Evolutionary conservation across 441 rosid genomes (phyloP).

Genomic region (Erodium texanum): DNA sequence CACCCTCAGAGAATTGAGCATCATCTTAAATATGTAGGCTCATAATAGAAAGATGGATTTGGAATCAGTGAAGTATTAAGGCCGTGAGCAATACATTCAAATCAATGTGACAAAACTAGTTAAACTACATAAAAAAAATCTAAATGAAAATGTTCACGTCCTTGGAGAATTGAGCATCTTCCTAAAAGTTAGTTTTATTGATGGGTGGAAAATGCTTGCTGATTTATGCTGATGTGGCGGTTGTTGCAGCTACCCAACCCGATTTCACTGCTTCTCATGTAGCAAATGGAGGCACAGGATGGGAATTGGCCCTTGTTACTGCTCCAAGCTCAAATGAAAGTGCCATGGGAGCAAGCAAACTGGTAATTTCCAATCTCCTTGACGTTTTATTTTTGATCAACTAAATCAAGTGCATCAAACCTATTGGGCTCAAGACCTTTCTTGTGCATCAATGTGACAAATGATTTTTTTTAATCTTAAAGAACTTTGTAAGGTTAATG

Average conservation of each 20-base stretch:
- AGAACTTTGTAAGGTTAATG: neutral
- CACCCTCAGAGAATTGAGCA: neutral
- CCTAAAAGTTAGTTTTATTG: neutral
- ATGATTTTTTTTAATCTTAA: too few relatives aligned
- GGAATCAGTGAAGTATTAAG: neutral
- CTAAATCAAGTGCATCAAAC: too few relatives aligned
- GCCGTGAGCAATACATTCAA: neutral
- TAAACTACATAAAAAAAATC: neutral
- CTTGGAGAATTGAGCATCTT: neutral
- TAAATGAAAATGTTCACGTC: neutral
- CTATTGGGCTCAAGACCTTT: too few relatives aligned
- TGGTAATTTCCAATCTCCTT: constrained; percentile 35
- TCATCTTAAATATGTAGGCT: neutral
- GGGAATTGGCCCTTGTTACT: constrained; percentile 88
- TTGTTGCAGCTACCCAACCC: constrained; percentile 48
- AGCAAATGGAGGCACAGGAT: constrained; percentile 50
- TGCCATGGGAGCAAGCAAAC: constrained; percentile 56
- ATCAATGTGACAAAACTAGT: neutral
- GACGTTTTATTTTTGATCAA: too few relatives aligned
- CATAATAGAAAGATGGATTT: neutral
- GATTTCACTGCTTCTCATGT: constrained; percentile 31
- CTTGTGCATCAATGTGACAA: too few relatives aligned
- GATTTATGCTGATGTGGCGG: constrained; percentile 9
- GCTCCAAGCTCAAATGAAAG: constrained; percentile 74
- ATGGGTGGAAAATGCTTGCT: neutral